Evolutionary conservation across 2,329 filamentous ascomycete genomes (phyloP), one percentile per base, ranked within the genome.

Genomic region (Fusarium sp.): DNA sequence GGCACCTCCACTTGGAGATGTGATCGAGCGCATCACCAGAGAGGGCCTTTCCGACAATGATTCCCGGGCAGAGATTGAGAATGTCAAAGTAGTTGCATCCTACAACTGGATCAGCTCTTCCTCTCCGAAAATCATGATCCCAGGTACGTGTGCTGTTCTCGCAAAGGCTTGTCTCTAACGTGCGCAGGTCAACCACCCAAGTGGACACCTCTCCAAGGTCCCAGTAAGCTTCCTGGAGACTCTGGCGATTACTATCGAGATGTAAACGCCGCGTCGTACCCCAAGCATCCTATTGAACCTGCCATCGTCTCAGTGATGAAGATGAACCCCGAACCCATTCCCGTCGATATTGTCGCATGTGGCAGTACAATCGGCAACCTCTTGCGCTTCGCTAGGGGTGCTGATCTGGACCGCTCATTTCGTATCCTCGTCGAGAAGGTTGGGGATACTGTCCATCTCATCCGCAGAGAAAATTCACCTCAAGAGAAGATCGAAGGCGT

Each of bases 351-450:
- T 88, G 30, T 91, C 14, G 86, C 81, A 0, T 92, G 89, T 59
- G 82, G 82, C 0, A 90, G 83, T 66, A 90, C 87, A 0, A 60
- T 91, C 1, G 85, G 87, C 0, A 89, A 86, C 69, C 81, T 92
- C 1, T 76, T 90, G 2, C 81, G 86, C 2, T 91, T 89, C 64
- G 77, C 81, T 6, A 76, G 81, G 3, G 78, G 78, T 0, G 62
- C 79, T 3, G 77, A 83, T 15, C 79, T 80, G 45, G 77, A 83
- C n/a, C 82, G 79, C 49, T 53, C 80, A 0, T 91, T 91, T 67
- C 83, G 88, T 4, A 86, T 91, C 60, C 77, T 85, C 4, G 80
- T 89, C 6, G 84, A 91, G 61, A 73, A 80, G 0, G 76, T 91
- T 2, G 78, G 82, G 2, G 76, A 82, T 17, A 88, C 86, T 0